Evolutionary conservation across 108 stramenopile genomes (phyloP).

Genomic region (Craspedostauros australis): DNA sequence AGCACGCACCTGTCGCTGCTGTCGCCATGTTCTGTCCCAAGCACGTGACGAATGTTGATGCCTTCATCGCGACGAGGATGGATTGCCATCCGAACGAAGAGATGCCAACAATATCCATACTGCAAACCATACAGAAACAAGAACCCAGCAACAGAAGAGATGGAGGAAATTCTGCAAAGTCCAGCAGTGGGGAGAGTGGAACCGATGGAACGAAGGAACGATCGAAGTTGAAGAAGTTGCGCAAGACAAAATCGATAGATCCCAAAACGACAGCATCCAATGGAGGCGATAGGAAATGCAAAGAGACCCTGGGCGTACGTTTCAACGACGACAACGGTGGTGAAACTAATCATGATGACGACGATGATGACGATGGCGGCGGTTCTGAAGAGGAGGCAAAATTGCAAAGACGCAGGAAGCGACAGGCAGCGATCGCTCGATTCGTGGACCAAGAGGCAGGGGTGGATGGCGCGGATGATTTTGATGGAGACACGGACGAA

Average conservation of each 20-base stretch:
- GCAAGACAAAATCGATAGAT: too few species aligned
- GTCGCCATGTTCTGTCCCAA: conserved; percentile 17
- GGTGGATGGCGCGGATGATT: conserved; percentile 51
- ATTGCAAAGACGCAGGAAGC: conserved; percentile 3
- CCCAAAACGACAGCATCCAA: too few species aligned
- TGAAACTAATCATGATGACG: too few species aligned
- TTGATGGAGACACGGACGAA: conserved; percentile 58
- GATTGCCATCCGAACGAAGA: neutral
- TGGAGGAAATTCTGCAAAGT: too few species aligned
- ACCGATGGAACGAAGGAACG: too few species aligned
- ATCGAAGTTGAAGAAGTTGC: too few species aligned
- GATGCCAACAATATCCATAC: neutral
- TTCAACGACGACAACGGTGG: too few species aligned
- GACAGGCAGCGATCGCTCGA: conserved; percentile 3
- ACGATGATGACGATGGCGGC: neutral
- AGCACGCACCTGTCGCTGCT: too few species aligned
- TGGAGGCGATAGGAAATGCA: too few species aligned
- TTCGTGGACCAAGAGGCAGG: conserved; percentile 52
- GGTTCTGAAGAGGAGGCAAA: neutral
- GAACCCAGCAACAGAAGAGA: too few species aligned
- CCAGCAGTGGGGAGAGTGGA: too few species aligned
- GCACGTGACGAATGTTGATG: conserved; percentile 1
- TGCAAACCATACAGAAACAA: conserved; percentile 7
- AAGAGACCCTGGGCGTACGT: too few species aligned
- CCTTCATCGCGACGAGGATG: neutral